phyloP scores from a whole-genome alignment of 495 filamentous ascomycete species.

The Penicillium riverlandense region DNA sequence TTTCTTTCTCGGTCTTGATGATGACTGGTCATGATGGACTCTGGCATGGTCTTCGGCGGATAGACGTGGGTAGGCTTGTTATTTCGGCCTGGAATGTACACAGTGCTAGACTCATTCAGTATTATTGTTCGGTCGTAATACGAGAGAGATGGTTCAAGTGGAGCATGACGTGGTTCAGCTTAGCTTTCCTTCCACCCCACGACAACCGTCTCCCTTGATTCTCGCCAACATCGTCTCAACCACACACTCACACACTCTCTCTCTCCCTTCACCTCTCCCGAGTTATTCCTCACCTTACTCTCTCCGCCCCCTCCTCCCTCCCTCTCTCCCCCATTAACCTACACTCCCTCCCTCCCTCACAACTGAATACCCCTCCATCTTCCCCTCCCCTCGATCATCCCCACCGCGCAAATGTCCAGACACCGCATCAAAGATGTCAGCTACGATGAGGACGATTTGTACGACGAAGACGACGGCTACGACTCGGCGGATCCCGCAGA shows the following conservation, averaged over 20 bases:
- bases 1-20: not conserved
- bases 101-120: too few relatives aligned
- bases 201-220: not conserved
- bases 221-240: not conserved
- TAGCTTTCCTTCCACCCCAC: not conserved
- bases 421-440: slow-evolving; percentile 40
- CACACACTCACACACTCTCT: slow-evolving; percentile 2
- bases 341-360: not conserved
- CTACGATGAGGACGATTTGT: slow-evolving; percentile 37
- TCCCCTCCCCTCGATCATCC: slow-evolving; percentile 2
- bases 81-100: too few relatives aligned
- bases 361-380: not conserved
- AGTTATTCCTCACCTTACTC: not conserved
- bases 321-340: not conserved
- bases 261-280: not conserved
- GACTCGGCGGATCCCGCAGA: slow-evolving; percentile 39
- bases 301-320: not conserved
- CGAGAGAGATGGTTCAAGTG: not conserved
- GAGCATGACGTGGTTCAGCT: slow-evolving; percentile 32
- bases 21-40: not conserved
- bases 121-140: too few relatives aligned
- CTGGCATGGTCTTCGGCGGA: slow-evolving; percentile 1
- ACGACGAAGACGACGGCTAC: slow-evolving; percentile 35
- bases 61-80: not conserved
- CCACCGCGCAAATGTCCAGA: slow-evolving; percentile 31